Base-by-base conservation (phyloP, 2,329 filamentous ascomycete genomes). In the Venturia carpophila region DNA sequence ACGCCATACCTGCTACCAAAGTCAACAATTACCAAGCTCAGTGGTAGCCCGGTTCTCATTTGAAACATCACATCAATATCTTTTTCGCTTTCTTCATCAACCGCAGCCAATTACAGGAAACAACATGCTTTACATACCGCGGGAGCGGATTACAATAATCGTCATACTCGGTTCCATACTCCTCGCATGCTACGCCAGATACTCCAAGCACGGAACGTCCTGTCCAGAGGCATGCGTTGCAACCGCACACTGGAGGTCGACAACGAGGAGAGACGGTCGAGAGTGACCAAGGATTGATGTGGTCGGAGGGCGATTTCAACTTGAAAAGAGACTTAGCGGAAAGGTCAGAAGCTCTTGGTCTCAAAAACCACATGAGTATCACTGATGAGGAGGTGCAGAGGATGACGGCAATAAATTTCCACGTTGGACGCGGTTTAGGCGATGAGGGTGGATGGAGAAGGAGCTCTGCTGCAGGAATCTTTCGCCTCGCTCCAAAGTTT, bases 361-460 rank as follows among this genome's bases (percentile, higher is more conserved):
- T 34, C 17, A 21, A 58, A 11, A n/a, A 58, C 5, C 27, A 37
- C 19, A n/a, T 34, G 30, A 37, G 30, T 30, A 58, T n/a, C 21
- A 34, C 27, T 37, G 52, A 21, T n/a, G 52, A 39, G 52, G 52
- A 58, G 30, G 52, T 34, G 17, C 15, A 34, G 19, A 37, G 37
- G 52, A 34, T 58, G 52, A 58, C 52, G 27, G 52, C 52, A 37
- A 58, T 58, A 5, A 58, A 58, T 19, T 34, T 58, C 6, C 30
- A 58, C 5, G 52, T 58, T 11, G 52, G 52, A 58, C 19, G 52
- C 52, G 52, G 15, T 34, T n/a, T n/a, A 37, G 27, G 52, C 6
- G 27, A 34, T 58, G 30, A 58, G 27, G 19, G 52, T 37, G 52
- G 30, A 58, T 58, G 52, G 52, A 34, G 52, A 21, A 58, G 52